Evolutionary conservation across 2,329 filamentous ascomycete species (phyloP), one percentile per base, ranked within the genome.

Genomic region (Cladophialophora immunda): DNA sequence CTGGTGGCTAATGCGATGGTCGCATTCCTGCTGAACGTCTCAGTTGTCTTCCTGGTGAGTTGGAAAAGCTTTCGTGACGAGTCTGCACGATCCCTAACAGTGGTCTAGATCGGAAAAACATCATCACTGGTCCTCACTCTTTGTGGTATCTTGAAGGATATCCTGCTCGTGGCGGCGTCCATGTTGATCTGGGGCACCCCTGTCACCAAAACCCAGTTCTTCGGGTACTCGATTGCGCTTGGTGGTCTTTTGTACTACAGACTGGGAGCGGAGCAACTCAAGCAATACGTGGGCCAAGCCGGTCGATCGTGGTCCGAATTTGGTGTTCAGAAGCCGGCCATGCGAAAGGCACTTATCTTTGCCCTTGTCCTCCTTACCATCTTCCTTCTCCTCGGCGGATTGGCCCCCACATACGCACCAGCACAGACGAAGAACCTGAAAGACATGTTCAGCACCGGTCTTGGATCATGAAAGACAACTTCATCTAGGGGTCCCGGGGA

Each of bases 71-170:
- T 56, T 29, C 32, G 19, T 9, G n/a, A 55, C 15, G 17, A n/a
- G 3, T 6, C 15, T 29, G 53, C 53, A 8, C 29, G 11, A 29
- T 36, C 55, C 64, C 19, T 62, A 55, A 52, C 53, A n/a, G 19
- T 17, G 8, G 22, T 50, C 3, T 74, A 94, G 91, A 96, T 96
- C 75, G 92, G 92, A 77, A 93, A 92, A 81, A 96, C 92, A 7
- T 96, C 92, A 1, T 91, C 91, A 64, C 87, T 96, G 59, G 92
- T 94, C 74, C 90, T 96, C 81, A 93, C 92, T 36, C 87, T 96
- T 27, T 93, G 90, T 66, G 92, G 93, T 77, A 92, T 96, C 71
- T 87, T 95, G 75, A 96, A 96, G 81, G 92, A 93, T 78, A 94
- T 96, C 68, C 87, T 96, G 66, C 88, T 96, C 63, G 92, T 96